A percentile compares a stretch with the other conserved stretches of the same genome.
These are phyloP conservation scores for Fusarium heterosporum DNA, from an alignment of 2,329 filamentous ascomycete genomes.

Conservation along the genomic window DNA sequence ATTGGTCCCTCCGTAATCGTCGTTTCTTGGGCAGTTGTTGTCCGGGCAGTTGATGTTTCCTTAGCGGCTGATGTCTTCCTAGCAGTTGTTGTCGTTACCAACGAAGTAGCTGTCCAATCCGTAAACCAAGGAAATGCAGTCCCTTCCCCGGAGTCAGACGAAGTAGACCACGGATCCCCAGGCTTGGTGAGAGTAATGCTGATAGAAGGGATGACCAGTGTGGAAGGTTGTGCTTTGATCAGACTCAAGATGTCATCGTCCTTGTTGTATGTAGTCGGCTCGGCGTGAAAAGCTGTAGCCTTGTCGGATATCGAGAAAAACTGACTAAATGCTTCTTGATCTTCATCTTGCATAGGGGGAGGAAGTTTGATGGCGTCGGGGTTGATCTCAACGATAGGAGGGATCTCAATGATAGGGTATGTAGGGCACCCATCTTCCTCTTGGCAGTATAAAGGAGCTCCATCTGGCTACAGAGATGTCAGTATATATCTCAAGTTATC, in stretches of 20 bases:
- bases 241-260: not conserved
- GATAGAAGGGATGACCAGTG: not conserved
- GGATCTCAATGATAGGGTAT: not conserved
- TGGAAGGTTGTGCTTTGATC: not conserved
- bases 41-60: too few species aligned
- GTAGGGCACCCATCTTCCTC: not conserved
- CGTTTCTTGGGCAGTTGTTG: not conserved
- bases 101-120: not conserved
- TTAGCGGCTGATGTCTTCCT: too few species aligned
- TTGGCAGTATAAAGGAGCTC: not conserved
- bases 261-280: not conserved
- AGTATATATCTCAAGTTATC: not conserved
- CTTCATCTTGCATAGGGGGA: not conserved
- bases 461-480: not conserved
- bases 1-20: not conserved
- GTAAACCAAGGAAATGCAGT: not conserved
- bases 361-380: not conserved
- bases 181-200: constrained; percentile 4
- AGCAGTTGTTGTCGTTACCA: not conserved
- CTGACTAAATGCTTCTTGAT: not conserved
- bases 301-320: not conserved
- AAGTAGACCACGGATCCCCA: not conserved
- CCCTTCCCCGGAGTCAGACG: not conserved
- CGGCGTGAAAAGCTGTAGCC: not conserved
- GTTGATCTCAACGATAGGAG: not conserved